Conservation (phyloP, 1,284 basidiomycete species). For the Entoloma clypeatum region DNA sequence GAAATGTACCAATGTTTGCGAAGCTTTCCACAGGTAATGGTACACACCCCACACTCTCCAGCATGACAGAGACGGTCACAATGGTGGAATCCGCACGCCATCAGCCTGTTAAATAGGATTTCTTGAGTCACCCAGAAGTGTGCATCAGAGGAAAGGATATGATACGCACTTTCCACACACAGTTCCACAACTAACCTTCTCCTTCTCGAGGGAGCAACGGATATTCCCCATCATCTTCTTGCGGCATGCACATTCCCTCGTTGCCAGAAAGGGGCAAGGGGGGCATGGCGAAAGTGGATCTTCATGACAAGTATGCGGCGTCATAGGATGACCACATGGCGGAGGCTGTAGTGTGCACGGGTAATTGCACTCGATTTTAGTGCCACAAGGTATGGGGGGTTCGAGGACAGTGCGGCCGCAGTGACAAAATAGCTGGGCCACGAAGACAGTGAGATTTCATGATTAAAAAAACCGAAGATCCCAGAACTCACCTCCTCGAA, state of each 20-base stretch:
- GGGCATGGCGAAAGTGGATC: conserved; percentile 59
- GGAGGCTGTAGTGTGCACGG: conserved; percentile 73
- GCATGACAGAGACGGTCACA: conserved; percentile 80
- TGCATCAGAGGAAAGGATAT: conserved; percentile 4
- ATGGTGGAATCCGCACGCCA: conserved; percentile 82
- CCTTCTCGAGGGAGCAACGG: conserved; percentile 68
- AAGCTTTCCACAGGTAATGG: conserved; percentile 75
- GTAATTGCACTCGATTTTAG: conserved; percentile 69
- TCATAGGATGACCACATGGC: conserved; percentile 76
- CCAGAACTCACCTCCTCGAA: conserved; percentile 75
- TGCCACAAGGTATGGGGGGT: conserved; percentile 68
- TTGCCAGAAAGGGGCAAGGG: conserved; percentile 77
- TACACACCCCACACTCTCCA: conserved; percentile 75
- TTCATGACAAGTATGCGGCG: conserved; percentile 77
- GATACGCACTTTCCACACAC: conserved; percentile 66
- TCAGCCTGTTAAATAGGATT: conserved; percentile 38
- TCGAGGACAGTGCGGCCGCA: conserved; percentile 64
- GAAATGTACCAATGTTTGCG: conserved; percentile 70
- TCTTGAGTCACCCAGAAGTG: conserved; percentile 1
- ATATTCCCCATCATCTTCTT: conserved; percentile 73
- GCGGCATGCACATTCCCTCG: conserved; percentile 82
- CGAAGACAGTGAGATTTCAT: conserved; percentile 11
- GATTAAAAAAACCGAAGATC: background rate
- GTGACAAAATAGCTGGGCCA: conserved; percentile 62
- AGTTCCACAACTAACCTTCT: conserved; percentile 80